Conservation (phyloP, 306 rosid species). For the Trichosanthes cucumerina region DNA sequence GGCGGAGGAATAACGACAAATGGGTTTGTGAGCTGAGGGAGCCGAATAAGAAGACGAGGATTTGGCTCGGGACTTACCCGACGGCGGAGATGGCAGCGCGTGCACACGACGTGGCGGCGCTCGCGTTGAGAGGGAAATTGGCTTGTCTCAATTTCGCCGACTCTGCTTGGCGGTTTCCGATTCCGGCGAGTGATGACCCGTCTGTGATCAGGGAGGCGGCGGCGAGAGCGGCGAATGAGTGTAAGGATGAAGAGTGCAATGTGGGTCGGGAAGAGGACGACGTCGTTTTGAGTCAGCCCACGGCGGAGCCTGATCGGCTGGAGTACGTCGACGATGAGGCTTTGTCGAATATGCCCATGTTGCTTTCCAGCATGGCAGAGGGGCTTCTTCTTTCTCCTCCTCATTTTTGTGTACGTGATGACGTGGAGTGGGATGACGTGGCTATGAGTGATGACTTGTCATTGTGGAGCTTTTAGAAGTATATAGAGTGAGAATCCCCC, state of each 20-base stretch:
- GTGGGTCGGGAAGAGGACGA: not conserved
- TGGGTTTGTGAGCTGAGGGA: conserved; percentile 88
- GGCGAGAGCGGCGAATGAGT: conserved; percentile 34
- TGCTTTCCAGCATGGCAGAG: conserved; percentile 16
- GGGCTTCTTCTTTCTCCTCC: conserved; percentile 42
- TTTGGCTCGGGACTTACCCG: conserved; percentile 81
- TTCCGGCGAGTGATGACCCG: conserved; percentile 35
- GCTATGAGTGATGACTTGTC: conserved; percentile 25
- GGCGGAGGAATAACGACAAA: conserved; percentile 55
- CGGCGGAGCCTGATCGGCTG: too few species aligned
- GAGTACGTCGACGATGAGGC: conserved; percentile 24
- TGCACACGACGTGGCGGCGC: conserved; percentile 78
- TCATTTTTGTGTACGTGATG: not conserved
- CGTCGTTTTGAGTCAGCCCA: not conserved
- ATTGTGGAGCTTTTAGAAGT: conserved; percentile 31
- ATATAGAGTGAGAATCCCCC: not conserved
- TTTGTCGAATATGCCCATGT: conserved; percentile 13
- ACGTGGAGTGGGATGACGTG: conserved; percentile 10
- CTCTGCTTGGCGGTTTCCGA: conserved; percentile 37
- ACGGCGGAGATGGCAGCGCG: conserved; percentile 84
- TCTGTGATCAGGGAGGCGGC: conserved; percentile 51
- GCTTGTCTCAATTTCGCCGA: conserved; percentile 79
- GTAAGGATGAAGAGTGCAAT: not conserved
- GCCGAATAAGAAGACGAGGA: conserved; percentile 43
- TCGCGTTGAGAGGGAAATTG: conserved; percentile 39